These are phyloP conservation scores for Microbotryum scabiosae DNA, from an alignment of 1,284 basidiomycete genomes.

Conservation along the genomic window DNA sequence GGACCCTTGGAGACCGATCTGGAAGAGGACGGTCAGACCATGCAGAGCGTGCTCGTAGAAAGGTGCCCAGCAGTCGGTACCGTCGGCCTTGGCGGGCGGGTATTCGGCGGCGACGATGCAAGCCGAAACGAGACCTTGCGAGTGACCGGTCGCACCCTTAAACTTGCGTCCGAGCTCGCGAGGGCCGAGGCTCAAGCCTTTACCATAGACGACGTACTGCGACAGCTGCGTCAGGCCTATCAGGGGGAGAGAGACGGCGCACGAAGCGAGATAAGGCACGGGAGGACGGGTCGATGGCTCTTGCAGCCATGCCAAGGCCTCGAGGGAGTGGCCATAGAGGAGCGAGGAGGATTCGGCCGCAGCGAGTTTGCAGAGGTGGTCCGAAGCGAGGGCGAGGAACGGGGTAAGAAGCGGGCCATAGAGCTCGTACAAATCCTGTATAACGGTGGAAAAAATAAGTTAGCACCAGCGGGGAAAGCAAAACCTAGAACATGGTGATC, in stretches of 20 bases:
- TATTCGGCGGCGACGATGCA: constrained; percentile 57
- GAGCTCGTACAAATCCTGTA: constrained; percentile 74
- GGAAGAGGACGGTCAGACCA: constrained; percentile 85
- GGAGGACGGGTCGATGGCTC: constrained; percentile 63
- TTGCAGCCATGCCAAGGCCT: constrained; percentile 76
- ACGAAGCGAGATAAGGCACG: constrained; percentile 79
- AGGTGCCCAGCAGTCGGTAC: constrained; percentile 54
- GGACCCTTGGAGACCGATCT: constrained; percentile 60
- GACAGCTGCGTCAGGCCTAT: constrained; percentile 93
- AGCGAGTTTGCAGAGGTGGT: constrained; percentile 48
- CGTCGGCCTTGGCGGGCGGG: constrained; percentile 12
- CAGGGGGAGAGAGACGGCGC: constrained; percentile 89
- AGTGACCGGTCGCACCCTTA: constrained; percentile 87
- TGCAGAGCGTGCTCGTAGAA: constrained; percentile 70
- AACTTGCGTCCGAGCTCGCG: constrained; percentile 69
- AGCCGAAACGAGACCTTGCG: constrained; percentile 90
- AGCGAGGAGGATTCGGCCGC: constrained; percentile 41
- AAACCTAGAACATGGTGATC: neutral
- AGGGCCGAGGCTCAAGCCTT: constrained; percentile 43
- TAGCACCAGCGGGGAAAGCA: neutral
- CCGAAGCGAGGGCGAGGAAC: constrained; percentile 54
- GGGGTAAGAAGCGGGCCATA: constrained; percentile 75
- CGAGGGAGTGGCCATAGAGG: constrained; percentile 67
- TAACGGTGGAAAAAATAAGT: neutral
- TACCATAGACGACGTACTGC: constrained; percentile 64